A percentile compares a stretch with the other conserved stretches of the same genome.
Conservation (phyloP, 495 filamentous ascomycete species). For the Aspergillus ellipticus region DNA sequence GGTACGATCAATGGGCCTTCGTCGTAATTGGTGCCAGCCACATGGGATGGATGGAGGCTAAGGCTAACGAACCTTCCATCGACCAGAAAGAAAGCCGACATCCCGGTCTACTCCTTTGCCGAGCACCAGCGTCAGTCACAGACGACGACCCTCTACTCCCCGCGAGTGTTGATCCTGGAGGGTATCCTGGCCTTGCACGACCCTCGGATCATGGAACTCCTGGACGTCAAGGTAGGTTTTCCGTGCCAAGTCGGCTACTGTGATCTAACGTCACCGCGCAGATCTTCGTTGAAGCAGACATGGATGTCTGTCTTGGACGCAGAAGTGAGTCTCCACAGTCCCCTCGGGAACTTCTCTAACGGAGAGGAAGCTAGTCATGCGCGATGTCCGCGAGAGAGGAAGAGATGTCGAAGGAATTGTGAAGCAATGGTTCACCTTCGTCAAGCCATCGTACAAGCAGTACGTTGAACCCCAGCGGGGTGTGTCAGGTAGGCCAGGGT, state of each 20-base stretch:
- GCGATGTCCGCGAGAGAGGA: slow-evolving; percentile 80
- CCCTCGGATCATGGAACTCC: slow-evolving; percentile 73
- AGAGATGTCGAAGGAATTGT: slow-evolving; percentile 90
- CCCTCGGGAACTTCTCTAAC: slow-evolving; percentile 2
- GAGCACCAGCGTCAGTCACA: slow-evolving; percentile 76
- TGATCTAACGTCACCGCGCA: slow-evolving; percentile 23
- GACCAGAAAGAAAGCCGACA: slow-evolving; percentile 79
- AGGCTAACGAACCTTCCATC: slow-evolving; percentile 4
- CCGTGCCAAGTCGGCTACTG: slow-evolving; percentile 4
- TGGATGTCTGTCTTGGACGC: slow-evolving; percentile 87
- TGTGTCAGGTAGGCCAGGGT: slow-evolving; percentile 56
- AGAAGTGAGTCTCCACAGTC: slow-evolving; percentile 59
- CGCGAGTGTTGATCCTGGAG: slow-evolving; percentile 91
- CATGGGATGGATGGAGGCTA: neutral
- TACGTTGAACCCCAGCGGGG: slow-evolving; percentile 88
- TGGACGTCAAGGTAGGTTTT: slow-evolving; percentile 77
- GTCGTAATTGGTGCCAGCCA: neutral
- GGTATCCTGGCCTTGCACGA: slow-evolving; percentile 95
- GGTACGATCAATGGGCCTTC: slow-evolving; percentile 60
- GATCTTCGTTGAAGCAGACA: slow-evolving; percentile 96
- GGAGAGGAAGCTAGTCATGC: slow-evolving; percentile 58
- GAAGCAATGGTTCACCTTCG: slow-evolving; percentile 95
- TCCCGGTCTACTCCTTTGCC: slow-evolving; percentile 93
- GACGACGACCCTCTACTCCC: slow-evolving; percentile 89
- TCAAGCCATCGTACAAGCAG: slow-evolving; percentile 91